Conservation (phyloP, 139 green algal genomes). For the Chlamydomonas sp. region DNA sequence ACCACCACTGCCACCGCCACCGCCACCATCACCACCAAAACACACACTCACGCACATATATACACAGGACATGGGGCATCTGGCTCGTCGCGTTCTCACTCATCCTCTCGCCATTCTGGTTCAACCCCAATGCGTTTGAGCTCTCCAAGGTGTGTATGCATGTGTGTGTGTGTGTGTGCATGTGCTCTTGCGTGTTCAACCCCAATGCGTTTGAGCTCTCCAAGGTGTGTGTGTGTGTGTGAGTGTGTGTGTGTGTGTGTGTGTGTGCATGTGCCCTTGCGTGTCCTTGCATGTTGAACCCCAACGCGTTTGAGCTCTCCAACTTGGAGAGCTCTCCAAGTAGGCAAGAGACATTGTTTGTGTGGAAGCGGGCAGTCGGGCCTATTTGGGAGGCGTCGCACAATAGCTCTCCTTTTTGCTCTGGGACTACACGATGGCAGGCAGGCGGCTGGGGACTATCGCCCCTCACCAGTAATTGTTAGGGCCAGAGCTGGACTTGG, state of each 20-base stretch:
- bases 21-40: no score
- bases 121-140: constrained; percentile 30
- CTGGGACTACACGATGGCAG: no score
- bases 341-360: background rate
- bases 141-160: constrained; percentile 18
- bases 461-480: no score
- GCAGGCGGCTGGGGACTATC: no score
- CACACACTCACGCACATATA: constrained; percentile 9
- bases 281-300: constrained; percentile 37
- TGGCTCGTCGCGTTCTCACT: constrained; percentile 60
- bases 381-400: no score
- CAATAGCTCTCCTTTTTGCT: no score
- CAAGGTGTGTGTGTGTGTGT: constrained; percentile 21
- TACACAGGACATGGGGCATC: constrained; percentile 25
- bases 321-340: constrained; percentile 15
- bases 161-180: no score
- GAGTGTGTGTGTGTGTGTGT: constrained; percentile 24
- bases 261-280: no score
- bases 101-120: constrained; percentile 62
- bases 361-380: no score
- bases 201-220: constrained; percentile 19
- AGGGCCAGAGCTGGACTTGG: no score
- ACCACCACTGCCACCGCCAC: no score
- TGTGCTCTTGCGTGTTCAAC: constrained; percentile 39
- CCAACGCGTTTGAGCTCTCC: constrained; percentile 17